Base-by-base conservation (phyloP, 371 early-diverging fungal species). In the Fennellomyces sp. region DNA sequence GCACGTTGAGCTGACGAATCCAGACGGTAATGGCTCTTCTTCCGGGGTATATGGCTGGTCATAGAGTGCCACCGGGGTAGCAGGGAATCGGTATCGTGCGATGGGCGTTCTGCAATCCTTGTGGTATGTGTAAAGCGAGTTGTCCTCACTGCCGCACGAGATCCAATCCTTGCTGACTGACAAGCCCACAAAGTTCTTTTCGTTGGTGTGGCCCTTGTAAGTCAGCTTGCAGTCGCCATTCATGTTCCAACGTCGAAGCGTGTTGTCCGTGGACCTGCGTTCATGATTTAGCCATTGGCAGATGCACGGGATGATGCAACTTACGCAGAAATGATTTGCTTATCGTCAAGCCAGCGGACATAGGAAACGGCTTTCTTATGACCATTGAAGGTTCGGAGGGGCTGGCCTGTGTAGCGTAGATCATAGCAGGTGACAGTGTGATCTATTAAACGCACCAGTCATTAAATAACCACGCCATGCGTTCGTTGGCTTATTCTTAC, bases 131-230 rank as follows among this genome's bases (percentile, higher is more conserved):
- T 88, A 94, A 12, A 95, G 83, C 0, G 84, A 82, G 70, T 97
- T 95, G 50, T 87, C 91, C 67, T 97, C 97, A 65, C 92, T 92
- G 17, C 97, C 97, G 64, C 95, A 94, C 0, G 93, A 76, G 61
- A 97, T 90, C 89, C 93, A 94, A 58, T 94, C 91, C 4, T 84
- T 84, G 4, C 25, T 87, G 10, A 88, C 77, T 23, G 85, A 82
- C 42, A 95, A 71, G 2, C 97, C 97, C 7, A 95, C 97, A 90
- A 97, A 97, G 78, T 96, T 95, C 80, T 93, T 94, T 63, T 94
- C 95, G 65, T 97, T 97, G 25, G 75, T 60, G 68, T 97, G 97
- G 5, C 96, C 96, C 5, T 76, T 65, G 65, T 79, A 97, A 2
- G 91, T 88, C 28, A 91, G 72, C 8, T 78, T 68, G 45, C 89